These are phyloP conservation scores for Rhinocladiella mackenziei DNA, from an alignment of 2,329 filamentous ascomycete genomes.

Conservation along the genomic window DNA sequence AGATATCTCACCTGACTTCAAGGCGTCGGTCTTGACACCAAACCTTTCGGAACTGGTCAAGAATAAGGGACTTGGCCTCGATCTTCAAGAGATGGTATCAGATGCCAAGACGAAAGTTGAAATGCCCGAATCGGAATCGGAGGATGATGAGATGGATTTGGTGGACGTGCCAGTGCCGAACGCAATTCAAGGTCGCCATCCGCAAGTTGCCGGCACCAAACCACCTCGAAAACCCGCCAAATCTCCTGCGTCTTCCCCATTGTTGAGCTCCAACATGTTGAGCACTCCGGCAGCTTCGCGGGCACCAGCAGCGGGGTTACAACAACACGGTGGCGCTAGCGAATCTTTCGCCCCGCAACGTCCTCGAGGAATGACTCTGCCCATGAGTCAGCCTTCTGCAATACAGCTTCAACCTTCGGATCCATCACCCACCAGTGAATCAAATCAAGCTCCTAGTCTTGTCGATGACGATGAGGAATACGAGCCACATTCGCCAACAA, in stretches of 20 bases:
- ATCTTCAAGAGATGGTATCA: conserved; percentile 58
- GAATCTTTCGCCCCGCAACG: conserved; percentile 13
- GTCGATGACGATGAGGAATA: conserved; percentile 79
- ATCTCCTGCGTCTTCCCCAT: conserved; percentile 48
- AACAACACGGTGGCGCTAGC: conserved; percentile 9
- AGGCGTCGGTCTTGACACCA: conserved; percentile 49
- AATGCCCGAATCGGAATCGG: conserved; percentile 39
- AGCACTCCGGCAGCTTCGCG: conserved; percentile 5
- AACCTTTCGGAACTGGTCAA: conserved; percentile 65
- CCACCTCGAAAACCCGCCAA: conserved; percentile 57
- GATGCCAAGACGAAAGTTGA: conserved; percentile 46
- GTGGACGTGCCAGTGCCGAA: conserved; percentile 29
- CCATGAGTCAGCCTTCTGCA: conserved; percentile 6
- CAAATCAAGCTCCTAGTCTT: conserved; percentile 73
- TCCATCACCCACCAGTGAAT: conserved; percentile 48
- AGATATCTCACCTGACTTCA: conserved; percentile 23
- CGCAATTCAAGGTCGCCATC: conserved; percentile 20
- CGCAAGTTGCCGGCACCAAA: conserved; percentile 34
- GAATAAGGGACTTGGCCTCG: conserved; percentile 57
- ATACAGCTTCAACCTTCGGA: conserved; percentile 23
- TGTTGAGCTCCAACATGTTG: conserved; percentile 37
- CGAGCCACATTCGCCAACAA: conserved; percentile 60
- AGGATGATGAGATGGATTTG: conserved; percentile 36
- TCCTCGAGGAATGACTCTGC: conserved; percentile 18
- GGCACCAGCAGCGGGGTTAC: conserved; percentile 6